These are phyloP conservation scores for Haplosporangium gracile DNA, from an alignment of 192 early-diverging fungal species.

Conservation along the genomic window DNA sequence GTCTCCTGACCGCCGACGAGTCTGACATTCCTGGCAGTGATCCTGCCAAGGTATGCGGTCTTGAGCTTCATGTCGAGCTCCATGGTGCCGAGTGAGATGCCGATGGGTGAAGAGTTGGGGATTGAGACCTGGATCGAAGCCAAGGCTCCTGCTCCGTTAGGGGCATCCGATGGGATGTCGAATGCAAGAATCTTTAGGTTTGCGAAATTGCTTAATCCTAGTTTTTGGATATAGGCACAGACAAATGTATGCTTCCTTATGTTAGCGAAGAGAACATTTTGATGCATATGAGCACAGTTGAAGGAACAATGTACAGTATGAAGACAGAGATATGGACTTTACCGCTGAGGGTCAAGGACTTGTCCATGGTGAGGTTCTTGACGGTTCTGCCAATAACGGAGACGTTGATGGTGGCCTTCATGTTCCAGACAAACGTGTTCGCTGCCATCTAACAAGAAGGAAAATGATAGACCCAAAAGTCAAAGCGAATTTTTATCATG, in stretches of 20 bases:
- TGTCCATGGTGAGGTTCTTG: constrained; percentile 37
- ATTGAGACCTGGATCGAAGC: constrained; percentile 51
- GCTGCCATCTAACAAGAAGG: constrained; percentile 18
- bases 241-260: neutral
- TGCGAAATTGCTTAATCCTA: constrained; percentile 44
- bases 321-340: neutral
- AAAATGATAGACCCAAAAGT: neutral
- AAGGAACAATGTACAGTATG: neutral
- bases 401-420: constrained; percentile 27
- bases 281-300: neutral
- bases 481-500: neutral
- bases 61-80: constrained; percentile 34
- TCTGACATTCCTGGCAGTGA: constrained; percentile 26
- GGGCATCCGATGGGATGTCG: constrained; percentile 45
- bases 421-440: constrained; percentile 33
- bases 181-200: constrained; percentile 44
- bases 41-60: constrained; percentile 36
- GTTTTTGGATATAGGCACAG: neutral
- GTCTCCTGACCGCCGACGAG: constrained; percentile 23
- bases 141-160: constrained; percentile 31
- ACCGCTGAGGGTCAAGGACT: constrained; percentile 28
- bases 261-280: neutral
- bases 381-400: constrained; percentile 38
- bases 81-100: constrained; percentile 62
- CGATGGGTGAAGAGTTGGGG: constrained; percentile 62